Evolutionary conservation across 2,329 filamentous ascomycete genomes (phyloP).

Genomic region (Aspergillus puulaauensis): DNA sequence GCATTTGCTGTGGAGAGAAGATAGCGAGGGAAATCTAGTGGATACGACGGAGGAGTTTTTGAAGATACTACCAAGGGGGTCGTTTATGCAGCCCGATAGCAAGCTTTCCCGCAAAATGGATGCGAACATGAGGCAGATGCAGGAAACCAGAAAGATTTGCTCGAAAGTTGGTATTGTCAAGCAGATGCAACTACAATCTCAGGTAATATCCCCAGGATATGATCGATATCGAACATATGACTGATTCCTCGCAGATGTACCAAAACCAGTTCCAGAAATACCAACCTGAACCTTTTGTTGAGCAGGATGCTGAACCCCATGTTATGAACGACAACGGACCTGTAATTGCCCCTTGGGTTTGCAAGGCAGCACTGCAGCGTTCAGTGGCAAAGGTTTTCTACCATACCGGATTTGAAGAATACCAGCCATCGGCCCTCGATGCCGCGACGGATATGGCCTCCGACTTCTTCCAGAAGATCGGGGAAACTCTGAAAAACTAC

Average conservation of each 20-base stretch:
- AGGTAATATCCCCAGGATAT: constrained; percentile 56
- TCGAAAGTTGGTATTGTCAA: constrained; percentile 98
- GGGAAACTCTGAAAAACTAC: constrained; percentile 76
- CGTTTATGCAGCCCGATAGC: constrained; percentile 74
- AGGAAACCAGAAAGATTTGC: constrained; percentile 92
- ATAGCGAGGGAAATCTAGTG: constrained; percentile 83
- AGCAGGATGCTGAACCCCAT: constrained; percentile 83
- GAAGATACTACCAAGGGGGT: constrained; percentile 70
- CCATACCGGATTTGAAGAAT: constrained; percentile 93
- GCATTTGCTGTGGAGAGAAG: constrained; percentile 82
- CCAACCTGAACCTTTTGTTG: constrained; percentile 82
- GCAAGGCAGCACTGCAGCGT: constrained; percentile 79
- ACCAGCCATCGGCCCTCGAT: constrained; percentile 91
- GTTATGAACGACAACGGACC: constrained; percentile 87
- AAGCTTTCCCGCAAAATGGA: constrained; percentile 77
- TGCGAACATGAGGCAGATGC: constrained; percentile 88
- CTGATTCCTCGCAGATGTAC: constrained; percentile 67
- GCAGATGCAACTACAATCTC: constrained; percentile 98
- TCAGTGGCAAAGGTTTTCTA: constrained; percentile 95
- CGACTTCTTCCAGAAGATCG: constrained; percentile 85
- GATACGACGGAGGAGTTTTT: constrained; percentile 85
- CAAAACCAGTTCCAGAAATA: constrained; percentile 98
- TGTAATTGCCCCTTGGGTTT: constrained; percentile 79
- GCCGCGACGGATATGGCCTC: constrained; percentile 84
- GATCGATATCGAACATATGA: neutral